These are phyloP conservation scores for Chalaropsis thielavioides DNA, from an alignment of 2,329 filamentous ascomycete species.

Conservation along the genomic window DNA sequence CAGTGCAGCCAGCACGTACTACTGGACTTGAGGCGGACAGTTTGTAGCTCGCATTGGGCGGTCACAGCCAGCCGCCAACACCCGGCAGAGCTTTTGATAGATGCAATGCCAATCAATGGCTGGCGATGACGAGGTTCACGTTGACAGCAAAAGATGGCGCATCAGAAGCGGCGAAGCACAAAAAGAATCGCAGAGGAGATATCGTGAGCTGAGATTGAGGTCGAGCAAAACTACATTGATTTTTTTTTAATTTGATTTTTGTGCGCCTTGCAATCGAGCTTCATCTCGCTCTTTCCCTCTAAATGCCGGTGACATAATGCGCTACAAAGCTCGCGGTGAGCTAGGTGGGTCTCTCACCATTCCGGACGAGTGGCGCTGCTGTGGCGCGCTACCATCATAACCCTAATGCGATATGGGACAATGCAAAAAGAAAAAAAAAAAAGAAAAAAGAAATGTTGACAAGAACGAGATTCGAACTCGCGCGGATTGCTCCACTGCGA, in stretches of 20 bases:
- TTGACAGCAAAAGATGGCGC: no score
- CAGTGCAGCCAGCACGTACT: background rate
- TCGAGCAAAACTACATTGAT: background rate
- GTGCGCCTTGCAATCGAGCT: background rate
- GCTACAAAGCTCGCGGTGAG: constrained; percentile 1
- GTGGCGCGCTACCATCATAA: background rate
- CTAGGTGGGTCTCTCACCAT: background rate
- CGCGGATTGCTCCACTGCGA: constrained; percentile 11
- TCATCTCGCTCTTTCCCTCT: background rate
- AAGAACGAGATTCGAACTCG: constrained; percentile 14
- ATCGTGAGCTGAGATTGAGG: background rate
- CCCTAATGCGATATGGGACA: no score
- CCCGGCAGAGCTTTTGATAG: background rate
- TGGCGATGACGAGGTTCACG: background rate
- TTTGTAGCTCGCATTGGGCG: background rate
- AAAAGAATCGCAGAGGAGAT: background rate
- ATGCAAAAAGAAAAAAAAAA: no score
- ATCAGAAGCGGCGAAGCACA: background rate
- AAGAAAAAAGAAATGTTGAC: constrained; percentile 1
- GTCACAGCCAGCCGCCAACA: background rate
- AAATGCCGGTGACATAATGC: background rate
- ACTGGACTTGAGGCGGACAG: background rate
- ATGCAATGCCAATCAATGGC: background rate
- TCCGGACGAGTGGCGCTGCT: background rate
- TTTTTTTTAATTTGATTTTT: background rate